Evolutionary conservation across 2,329 filamentous ascomycete genomes (phyloP), one percentile per base, ranked within the genome.

Genomic region (Nakataea oryzae): DNA sequence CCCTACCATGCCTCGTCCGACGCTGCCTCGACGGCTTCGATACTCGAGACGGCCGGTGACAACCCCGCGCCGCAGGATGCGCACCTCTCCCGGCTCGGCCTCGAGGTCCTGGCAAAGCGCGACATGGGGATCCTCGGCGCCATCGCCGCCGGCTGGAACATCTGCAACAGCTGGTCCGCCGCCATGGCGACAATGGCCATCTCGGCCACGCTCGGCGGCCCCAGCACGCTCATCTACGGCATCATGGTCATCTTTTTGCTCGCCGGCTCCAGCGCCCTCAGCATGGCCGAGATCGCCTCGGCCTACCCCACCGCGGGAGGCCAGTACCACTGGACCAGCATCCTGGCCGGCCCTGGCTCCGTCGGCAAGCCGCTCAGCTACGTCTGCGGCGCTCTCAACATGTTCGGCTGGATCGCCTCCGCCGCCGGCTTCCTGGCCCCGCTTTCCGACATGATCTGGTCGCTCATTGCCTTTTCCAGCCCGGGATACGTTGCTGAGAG

Each of bases 301-400:
- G 82, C 83, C 0, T 82, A 85, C 64, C 83, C 83, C 0, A 84
- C 81, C 1, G 78, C 76, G 57, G 83, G 82, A 41, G 83, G 83
- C 1, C 82, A 82, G 1, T 86, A 86, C 68, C 85, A 84, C 70
- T 86, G 83, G 83, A 76, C 81, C 1, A 82, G 82, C 1, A 77
- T 84, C 65, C 75, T 86, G 32, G 81, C 82, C 3, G 81, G 81
- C 1, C 72, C 74, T 5, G 66, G 67, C 2, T 74, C 70, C 70
- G 74, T 73, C 2, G 67, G 74, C 3, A 74, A 75, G 55, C 70
- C 72, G n/a, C 47, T 29, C 0, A 73, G 74, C 11, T 76, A 74
- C 74, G 63, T 76, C 30, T 77, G 74, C 0, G 75, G 74, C n/a
- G 76, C 74, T 74, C 76, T 73, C 66, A 77, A 77, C 64, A 65